Base-by-base conservation (phyloP, 495 filamentous ascomycete species). In the Neurospora hispaniola region DNA sequence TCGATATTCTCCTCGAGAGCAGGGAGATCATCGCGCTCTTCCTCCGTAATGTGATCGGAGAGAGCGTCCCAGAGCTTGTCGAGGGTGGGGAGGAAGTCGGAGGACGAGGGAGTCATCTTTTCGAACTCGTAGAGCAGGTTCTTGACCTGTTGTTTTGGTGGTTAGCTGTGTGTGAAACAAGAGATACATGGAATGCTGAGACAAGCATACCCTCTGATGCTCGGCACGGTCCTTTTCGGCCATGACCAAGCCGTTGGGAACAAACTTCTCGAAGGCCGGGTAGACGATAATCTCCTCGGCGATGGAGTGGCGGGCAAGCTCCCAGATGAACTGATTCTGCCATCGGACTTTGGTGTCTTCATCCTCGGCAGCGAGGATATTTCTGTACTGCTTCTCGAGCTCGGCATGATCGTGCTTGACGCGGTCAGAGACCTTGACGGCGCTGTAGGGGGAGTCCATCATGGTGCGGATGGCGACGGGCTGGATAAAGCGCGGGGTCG, bases 311-410 rank as follows among this genome's bases (percentile, higher is more conserved):
- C 90, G 86, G 12, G 92, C 88, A 4, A 93, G 81, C 75, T 90
- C 89, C 91, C 91, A 93, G 41, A 88, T 88, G 72, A 93, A 90
- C 69, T 87, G 86, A 71, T 93, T 93, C 78, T 88, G 86, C 80
- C 82, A 92, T 18, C 84, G 80, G 2, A 76, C 80, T 75, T 85
- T 85, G 7, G 85, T 81, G 70, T 89, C 85, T 27, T 79, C 73
- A 44, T 87, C 82, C 4, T 75, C 79, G 11, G 87, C 76, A 62
- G 80, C 79, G 62, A 88, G 74, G 72, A 92, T 88, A 9, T 88
- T 84, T 69, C 87, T 79, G 77, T 90, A 88, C 78, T 86, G 88
- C 2, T 79, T 69, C 74, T 91, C 84, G 35, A 92, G 82, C 76
- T 91, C 86, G 11, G 82, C 81, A 78, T 93, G 90, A 78, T 94